These are phyloP conservation scores for Trichoderma sp. DNA, from an alignment of 2,329 filamentous ascomycete genomes.

Conservation along the genomic window DNA sequence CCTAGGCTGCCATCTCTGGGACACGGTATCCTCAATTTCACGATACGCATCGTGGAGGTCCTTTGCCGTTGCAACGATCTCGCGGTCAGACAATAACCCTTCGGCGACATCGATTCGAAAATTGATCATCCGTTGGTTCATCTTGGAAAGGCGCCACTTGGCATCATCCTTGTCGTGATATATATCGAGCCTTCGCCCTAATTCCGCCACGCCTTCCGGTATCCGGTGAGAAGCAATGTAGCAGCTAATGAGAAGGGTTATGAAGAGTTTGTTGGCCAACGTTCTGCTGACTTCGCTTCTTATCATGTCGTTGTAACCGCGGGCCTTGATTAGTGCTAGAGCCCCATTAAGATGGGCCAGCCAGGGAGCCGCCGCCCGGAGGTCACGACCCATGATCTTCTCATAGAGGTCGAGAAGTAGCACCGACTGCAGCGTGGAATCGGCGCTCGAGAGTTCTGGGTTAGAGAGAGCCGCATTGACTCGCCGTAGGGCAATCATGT, in stretches of 20 bases:
- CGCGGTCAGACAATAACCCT: slow-evolving; percentile 9
- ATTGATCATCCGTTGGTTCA: slow-evolving; percentile 22
- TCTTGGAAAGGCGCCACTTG: slow-evolving; percentile 24
- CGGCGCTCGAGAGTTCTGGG: slow-evolving; percentile 1
- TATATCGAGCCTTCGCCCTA: slow-evolving; percentile 15
- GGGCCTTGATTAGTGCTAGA: slow-evolving; percentile 21
- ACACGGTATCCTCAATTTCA: slow-evolving; percentile 16
- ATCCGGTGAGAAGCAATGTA: slow-evolving; percentile 17
- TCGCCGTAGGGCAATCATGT: slow-evolving; percentile 6
- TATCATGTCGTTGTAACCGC: slow-evolving; percentile 17
- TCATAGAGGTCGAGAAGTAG: slow-evolving; percentile 30
- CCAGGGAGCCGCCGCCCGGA: slow-evolving; percentile 16
- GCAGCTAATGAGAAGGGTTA: slow-evolving; percentile 18
- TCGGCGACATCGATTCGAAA: slow-evolving; percentile 22
- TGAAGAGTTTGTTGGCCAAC: slow-evolving; percentile 20
- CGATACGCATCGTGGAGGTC: slow-evolving; percentile 1
- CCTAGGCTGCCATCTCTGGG: slow-evolving; percentile 18
- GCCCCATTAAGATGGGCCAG: slow-evolving; percentile 26
- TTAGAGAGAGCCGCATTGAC: slow-evolving; percentile 13
- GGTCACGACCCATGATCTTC: slow-evolving; percentile 26
- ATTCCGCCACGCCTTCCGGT: slow-evolving; percentile 14
- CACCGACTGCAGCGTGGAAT: slow-evolving; percentile 26
- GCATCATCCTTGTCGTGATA: slow-evolving; percentile 18
- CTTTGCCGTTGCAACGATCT: background rate
- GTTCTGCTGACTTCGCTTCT: slow-evolving; percentile 20